phyloP scores from a whole-genome alignment of 306 rosid genomes.

The Leucaena leucocephala region DNA sequence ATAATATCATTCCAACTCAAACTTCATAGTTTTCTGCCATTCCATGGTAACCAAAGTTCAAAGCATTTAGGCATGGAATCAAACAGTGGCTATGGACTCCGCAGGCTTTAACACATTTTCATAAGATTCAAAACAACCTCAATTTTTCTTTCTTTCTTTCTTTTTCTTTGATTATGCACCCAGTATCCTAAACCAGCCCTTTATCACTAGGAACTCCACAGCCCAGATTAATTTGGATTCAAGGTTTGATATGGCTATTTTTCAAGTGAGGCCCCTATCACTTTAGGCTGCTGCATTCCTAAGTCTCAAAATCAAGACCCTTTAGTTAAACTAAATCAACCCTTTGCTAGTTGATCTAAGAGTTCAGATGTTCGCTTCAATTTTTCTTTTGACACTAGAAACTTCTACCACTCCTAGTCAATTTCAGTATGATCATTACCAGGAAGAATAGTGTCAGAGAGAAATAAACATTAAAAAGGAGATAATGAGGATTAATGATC shows the following conservation, averaged over 20 bases:
- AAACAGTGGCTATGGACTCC: not conserved
- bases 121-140: not conserved
- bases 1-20: not conserved
- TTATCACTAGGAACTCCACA: too few species aligned
- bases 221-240: too few species aligned
- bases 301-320: too few species aligned
- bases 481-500: not conserved
- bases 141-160: too few species aligned
- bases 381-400: not conserved
- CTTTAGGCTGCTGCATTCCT: too few species aligned
- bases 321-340: too few species aligned
- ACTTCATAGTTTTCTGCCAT: not conserved
- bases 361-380: too few species aligned
- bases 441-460: not conserved
- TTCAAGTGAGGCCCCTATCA: too few species aligned
- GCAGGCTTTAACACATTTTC: not conserved
- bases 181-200: too few species aligned
- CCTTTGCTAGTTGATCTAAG: too few species aligned
- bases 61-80: not conserved
- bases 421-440: not conserved
- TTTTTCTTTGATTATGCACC: too few species aligned
- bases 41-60: not conserved
- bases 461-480: not conserved
- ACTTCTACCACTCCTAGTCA: not conserved
- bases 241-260: too few species aligned